Conservation (phyloP, 2,329 filamentous ascomycete species). For the Verruconis gallopava region DNA sequence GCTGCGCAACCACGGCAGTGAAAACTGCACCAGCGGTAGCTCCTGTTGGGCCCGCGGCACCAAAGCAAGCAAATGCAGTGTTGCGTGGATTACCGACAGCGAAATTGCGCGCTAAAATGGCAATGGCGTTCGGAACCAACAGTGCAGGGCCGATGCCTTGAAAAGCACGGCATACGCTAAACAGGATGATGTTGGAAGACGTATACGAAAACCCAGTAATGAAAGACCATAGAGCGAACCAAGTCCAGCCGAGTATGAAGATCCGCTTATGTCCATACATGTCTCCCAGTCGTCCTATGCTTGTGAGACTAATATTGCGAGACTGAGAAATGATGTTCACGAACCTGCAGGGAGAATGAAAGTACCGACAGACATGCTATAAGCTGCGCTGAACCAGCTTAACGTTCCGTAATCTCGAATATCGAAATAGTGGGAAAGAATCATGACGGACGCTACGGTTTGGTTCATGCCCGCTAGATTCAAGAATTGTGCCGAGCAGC, state of each 20-base stretch:
- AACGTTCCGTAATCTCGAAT: slow-evolving; percentile 24
- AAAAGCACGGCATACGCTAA: slow-evolving; percentile 39
- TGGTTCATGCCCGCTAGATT: slow-evolving; percentile 7
- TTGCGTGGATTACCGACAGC: slow-evolving; percentile 8
- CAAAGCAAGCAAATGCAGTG: slow-evolving; percentile 6
- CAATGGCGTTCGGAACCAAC: slow-evolving; percentile 10
- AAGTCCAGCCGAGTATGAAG: slow-evolving; percentile 24
- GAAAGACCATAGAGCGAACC: slow-evolving; percentile 26
- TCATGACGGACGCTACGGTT: slow-evolving; percentile 10
- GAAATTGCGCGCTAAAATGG: slow-evolving; percentile 7
- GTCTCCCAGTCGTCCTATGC: slow-evolving; percentile 23
- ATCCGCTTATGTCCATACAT: slow-evolving; percentile 25
- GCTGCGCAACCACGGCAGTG: slow-evolving; percentile 6
- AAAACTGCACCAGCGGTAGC: slow-evolving; percentile 7
- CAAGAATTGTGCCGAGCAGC: slow-evolving; percentile 9
- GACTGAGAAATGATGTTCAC: neutral
- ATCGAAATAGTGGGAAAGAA: slow-evolving; percentile 9
- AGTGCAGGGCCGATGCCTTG: slow-evolving; percentile 30
- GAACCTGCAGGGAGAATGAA: slow-evolving; percentile 23
- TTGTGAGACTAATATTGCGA: neutral
- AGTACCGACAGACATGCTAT: slow-evolving; percentile 33
- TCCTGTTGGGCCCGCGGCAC: slow-evolving; percentile 4
- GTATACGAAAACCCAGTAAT: slow-evolving; percentile 22
- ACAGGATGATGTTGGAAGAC: slow-evolving; percentile 33
- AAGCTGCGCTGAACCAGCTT: slow-evolving; percentile 46